Evolutionary conservation across 306 rosid species (phyloP).

Genomic region (Crotalaria pallida): DNA sequence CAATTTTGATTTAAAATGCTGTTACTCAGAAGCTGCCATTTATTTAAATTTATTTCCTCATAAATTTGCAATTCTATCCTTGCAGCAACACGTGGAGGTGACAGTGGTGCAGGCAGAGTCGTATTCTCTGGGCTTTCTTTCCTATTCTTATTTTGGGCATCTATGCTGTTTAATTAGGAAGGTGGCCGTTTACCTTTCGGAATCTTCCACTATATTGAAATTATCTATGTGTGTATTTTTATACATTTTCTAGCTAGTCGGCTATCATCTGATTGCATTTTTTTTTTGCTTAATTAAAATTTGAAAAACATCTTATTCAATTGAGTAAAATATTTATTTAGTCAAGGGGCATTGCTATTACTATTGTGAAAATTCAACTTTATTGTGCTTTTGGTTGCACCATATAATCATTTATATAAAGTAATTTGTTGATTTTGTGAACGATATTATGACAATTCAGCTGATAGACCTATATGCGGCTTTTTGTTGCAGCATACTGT

Average conservation of each 20-base stretch:
- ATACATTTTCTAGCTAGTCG: neutral
- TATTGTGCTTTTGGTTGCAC: conserved; percentile 11
- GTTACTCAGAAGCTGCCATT: neutral
- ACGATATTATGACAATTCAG: too few species aligned
- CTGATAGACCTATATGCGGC: too few species aligned
- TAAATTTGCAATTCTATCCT: neutral
- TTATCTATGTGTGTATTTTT: conserved; percentile 12
- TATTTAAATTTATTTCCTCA: neutral
- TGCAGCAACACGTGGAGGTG: conserved; percentile 30
- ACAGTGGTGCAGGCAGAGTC: conserved; percentile 23
- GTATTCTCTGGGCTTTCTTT: conserved; percentile 38
- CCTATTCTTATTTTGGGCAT: conserved; percentile 36
- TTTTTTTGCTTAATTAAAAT: neutral
- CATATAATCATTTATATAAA: neutral
- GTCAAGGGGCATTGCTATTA: neutral
- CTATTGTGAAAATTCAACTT: conserved; percentile 8
- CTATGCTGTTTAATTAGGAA: conserved; percentile 35
- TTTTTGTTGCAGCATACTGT: too few species aligned
- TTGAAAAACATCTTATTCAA: conserved; percentile 21
- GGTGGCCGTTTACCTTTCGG: neutral
- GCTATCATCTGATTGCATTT: conserved; percentile 13
- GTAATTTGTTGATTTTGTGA: neutral
- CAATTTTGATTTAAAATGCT: too few species aligned
- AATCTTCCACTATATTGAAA: neutral
- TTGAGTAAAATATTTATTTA: conserved; percentile 7